Conservation (phyloP, 306 rosid species). For the Oemleria cerasiformis region DNA sequence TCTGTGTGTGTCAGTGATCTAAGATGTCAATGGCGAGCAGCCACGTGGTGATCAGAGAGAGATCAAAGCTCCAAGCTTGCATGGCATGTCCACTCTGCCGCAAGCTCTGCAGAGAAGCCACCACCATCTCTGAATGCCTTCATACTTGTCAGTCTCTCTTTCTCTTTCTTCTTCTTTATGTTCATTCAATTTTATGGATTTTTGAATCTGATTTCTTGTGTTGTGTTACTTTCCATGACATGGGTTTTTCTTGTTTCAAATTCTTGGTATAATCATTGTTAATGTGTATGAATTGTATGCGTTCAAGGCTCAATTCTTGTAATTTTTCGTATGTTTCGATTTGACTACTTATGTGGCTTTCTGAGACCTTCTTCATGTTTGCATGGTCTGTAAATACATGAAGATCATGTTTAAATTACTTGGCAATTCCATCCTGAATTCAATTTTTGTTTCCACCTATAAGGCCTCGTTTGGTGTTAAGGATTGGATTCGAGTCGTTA, state of each 20-base stretch:
- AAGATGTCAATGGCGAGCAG: slow-evolving; percentile 20
- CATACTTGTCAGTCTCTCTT: slow-evolving; percentile 68
- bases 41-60: slow-evolving; percentile 44
- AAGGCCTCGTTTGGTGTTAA: neutral
- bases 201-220: neutral
- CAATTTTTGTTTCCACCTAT: neutral
- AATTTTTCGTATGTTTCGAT: neutral
- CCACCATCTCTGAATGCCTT: slow-evolving; percentile 90
- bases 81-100: slow-evolving; percentile 81
- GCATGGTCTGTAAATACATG: neutral
- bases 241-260: slow-evolving; percentile 10
- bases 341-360: neutral
- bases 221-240: neutral
- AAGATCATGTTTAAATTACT: neutral
- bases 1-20: slow-evolving; percentile 14
- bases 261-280: neutral
- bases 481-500: no score
- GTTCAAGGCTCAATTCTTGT: neutral
- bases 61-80: slow-evolving; percentile 59
- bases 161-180: neutral
- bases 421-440: neutral
- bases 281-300: neutral
- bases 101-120: slow-evolving; percentile 61
- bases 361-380: neutral
- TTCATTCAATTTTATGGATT: neutral